phyloP scores from a whole-genome alignment of 352 stramenopile genomes.

The Phytophthora boehmeriae region DNA sequence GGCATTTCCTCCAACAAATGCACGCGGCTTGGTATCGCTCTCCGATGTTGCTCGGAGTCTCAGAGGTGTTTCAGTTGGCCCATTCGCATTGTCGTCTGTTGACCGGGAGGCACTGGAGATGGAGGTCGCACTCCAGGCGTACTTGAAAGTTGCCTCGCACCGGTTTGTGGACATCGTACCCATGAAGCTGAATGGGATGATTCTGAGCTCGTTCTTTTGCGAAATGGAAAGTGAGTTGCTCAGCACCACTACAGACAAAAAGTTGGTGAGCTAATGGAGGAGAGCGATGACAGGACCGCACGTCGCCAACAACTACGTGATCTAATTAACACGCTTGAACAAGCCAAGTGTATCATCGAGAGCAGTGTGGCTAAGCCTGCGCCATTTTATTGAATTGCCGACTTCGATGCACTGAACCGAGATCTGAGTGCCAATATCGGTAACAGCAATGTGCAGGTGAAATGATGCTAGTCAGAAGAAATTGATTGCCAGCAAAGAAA shows the following conservation, averaged over 20 bases:
- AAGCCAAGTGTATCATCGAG: conserved; percentile 30
- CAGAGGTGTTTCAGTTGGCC: conserved; percentile 9
- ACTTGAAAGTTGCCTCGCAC: conserved; percentile 37
- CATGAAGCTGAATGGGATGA: conserved; percentile 42
- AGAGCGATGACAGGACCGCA: conserved; percentile 16
- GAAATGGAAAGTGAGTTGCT: conserved; percentile 40
- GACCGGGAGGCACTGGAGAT: conserved; percentile 47
- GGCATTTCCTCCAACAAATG: conserved; percentile 13
- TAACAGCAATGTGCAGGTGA: too few relatives aligned
- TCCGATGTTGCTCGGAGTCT: conserved; percentile 19
- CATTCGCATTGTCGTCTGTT: conserved; percentile 24
- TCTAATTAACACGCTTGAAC: conserved; percentile 22
- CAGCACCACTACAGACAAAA: conserved; percentile 32
- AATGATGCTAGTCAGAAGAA: too few relatives aligned
- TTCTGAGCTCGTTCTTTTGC: conserved; percentile 34
- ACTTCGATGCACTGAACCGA: too few relatives aligned
- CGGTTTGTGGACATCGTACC: conserved; percentile 45
- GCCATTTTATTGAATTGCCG: too few relatives aligned
- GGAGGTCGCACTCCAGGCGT: conserved; percentile 37
- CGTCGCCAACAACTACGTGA: conserved; percentile 26
- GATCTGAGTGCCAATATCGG: too few relatives aligned
- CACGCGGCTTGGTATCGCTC: conserved; percentile 16
- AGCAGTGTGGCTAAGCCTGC: neutral
- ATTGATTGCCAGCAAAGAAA: too few relatives aligned
- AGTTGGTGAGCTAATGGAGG: conserved; percentile 39